These are phyloP conservation scores for Gossypium schwendimanii DNA, from an alignment of 441 rosid genomes.

Conservation along the genomic window DNA sequence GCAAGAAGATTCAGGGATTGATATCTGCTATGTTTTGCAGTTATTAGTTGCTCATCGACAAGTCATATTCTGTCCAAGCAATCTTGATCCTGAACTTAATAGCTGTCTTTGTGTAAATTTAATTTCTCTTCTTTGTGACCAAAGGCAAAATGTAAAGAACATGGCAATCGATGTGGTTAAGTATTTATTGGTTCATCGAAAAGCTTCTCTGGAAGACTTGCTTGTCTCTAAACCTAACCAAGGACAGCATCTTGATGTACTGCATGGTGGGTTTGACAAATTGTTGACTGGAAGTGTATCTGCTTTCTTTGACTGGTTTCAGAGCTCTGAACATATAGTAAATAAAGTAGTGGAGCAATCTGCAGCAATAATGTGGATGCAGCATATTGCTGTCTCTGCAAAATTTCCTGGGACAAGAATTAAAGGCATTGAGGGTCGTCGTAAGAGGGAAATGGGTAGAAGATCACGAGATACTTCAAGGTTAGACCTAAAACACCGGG, in stretches of 20 bases:
- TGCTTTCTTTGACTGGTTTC: conserved; percentile 84
- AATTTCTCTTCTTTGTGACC: conserved; percentile 76
- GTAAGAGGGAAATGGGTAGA: conserved; percentile 90
- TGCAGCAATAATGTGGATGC: conserved; percentile 98
- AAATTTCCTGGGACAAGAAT: conserved; percentile 98
- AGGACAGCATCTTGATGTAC: conserved; percentile 71
- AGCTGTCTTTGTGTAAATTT: conserved; percentile 92
- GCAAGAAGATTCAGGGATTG: conserved; percentile 72
- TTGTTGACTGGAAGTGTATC: conserved; percentile 77
- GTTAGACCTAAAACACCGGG: conserved; percentile 87
- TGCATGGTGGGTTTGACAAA: conserved; percentile 93
- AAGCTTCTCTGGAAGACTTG: conserved; percentile 85
- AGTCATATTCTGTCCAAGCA: conserved; percentile 92
- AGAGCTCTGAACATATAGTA: conserved; percentile 65
- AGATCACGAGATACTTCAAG: conserved; percentile 76
- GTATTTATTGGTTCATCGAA: conserved; percentile 82
- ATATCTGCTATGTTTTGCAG: conserved; percentile 81
- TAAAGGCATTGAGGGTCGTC: conserved; percentile 92
- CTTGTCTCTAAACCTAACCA: conserved; percentile 85
- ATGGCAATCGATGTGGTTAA: conserved; percentile 82
- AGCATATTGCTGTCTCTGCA: conserved; percentile 87
- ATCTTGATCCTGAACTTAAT: conserved; percentile 88
- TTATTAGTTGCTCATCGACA: conserved; percentile 85
- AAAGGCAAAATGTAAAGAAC: conserved; percentile 72
- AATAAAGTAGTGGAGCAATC: conserved; percentile 93